Conservation (phyloP, 768 basidiomycete genomes). For the Strobilomyces confusus region DNA sequence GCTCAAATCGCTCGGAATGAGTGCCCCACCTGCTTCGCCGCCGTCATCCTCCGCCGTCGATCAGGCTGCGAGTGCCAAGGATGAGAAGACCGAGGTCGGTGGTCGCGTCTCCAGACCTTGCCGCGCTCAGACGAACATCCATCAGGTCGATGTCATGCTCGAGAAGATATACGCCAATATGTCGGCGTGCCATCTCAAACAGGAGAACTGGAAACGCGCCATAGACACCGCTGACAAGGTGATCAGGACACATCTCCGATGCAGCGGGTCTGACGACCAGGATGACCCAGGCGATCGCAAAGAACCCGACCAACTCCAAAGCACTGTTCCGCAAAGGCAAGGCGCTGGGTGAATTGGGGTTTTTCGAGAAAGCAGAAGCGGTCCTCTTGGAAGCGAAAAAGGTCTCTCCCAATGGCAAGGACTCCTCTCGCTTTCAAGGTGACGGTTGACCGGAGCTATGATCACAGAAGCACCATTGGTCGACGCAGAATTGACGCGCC, state of each 20-base stretch:
- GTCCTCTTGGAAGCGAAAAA: constrained; percentile 61
- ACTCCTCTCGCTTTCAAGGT: background rate
- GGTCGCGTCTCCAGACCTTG: background rate
- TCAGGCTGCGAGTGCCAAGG: constrained; percentile 29
- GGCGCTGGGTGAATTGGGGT: constrained; percentile 72
- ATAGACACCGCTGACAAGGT: constrained; percentile 82
- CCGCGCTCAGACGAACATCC: background rate
- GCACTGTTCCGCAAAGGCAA: constrained; percentile 80
- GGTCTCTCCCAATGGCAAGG: constrained; percentile 56
- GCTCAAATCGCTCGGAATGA: constrained; percentile 48
- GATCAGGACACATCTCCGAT: background rate
- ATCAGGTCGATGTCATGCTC: constrained; percentile 66
- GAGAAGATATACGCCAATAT: constrained; percentile 86
- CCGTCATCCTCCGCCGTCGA: constrained; percentile 26
- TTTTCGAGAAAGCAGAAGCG: constrained; percentile 66
- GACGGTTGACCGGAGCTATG: background rate
- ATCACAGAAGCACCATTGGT: constrained; percentile 50
- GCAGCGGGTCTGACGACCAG: background rate
- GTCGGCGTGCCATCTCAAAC: constrained; percentile 80
- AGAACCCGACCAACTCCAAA: constrained; percentile 74
- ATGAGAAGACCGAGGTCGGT: constrained; percentile 66
- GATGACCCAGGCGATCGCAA: constrained; percentile 56
- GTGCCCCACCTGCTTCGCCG: background rate
- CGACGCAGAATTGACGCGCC: constrained; percentile 60
- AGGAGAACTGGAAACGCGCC: constrained; percentile 74